A percentile compares a stretch with the other conserved stretches of the same genome.
Conservation (phyloP, 2,329 filamentous ascomycete species). For the Aspergillus chevalieri region DNA sequence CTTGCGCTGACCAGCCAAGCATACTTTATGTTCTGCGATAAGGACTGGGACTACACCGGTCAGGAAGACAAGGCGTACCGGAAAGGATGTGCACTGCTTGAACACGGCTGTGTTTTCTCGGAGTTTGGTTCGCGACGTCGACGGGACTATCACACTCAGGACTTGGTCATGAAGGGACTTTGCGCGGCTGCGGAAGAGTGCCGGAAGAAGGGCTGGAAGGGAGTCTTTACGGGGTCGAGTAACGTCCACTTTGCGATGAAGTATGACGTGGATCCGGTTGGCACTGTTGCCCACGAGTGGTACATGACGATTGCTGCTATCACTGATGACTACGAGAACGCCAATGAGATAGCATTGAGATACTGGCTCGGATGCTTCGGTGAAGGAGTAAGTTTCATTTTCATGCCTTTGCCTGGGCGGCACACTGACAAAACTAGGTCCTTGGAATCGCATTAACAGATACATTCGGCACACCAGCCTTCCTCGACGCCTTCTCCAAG, state of each 20-base stretch:
- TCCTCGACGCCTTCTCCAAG: constrained; percentile 75
- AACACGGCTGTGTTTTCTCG: constrained; percentile 80
- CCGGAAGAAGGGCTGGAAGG: constrained; percentile 57
- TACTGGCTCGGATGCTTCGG: constrained; percentile 94
- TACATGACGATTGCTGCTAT: constrained; percentile 98
- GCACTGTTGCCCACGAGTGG: constrained; percentile 95
- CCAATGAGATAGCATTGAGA: constrained; percentile 74
- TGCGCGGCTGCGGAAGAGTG: constrained; percentile 69
- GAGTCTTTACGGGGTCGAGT: constrained; percentile 79
- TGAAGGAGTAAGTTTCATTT: constrained; percentile 49
- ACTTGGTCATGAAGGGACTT: constrained; percentile 83
- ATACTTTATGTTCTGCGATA: constrained; percentile 95
- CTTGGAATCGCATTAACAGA: constrained; percentile 88
- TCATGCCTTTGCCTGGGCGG: not conserved
- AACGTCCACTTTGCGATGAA: constrained; percentile 97
- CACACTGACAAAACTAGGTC: constrained; percentile 42
- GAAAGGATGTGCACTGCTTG: constrained; percentile 71
- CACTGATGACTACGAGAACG: constrained; percentile 73
- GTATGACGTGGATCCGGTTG: constrained; percentile 75
- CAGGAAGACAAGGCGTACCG: constrained; percentile 78
- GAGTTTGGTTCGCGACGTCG: constrained; percentile 89
- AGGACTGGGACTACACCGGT: constrained; percentile 79
- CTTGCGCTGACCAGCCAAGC: constrained; percentile 89
- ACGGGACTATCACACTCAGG: constrained; percentile 91
- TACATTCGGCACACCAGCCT: constrained; percentile 88